Base-by-base conservation (phyloP, 768 basidiomycete genomes). In the Trametes gibbosa region DNA sequence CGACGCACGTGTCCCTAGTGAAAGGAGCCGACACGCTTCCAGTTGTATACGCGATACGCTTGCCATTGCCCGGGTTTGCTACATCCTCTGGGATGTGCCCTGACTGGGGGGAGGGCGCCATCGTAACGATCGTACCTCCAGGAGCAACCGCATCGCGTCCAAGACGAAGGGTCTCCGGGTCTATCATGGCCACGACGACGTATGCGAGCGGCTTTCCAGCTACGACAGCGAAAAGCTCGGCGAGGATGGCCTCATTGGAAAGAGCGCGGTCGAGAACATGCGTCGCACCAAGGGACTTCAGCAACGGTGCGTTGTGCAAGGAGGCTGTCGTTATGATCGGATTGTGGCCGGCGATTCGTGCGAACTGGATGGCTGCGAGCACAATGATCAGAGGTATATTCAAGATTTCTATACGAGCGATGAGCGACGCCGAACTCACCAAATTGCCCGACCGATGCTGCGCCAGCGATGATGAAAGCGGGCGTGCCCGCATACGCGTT, bases 271-370 rank as follows among this genome's bases (percentile, higher is more conserved):
- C 67, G 19, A 69, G 24, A 23, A 69, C 65, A 53, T 68, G 67
- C 3, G 68, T 69, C 10, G 67, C 68, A 1, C 68, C 68, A 27
- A 68, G 56, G 17, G 62, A 61, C 42, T 62, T 60, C 42, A 69
- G 63, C 8, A 60, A 57, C 5, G 45, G 40, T 2, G 61, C 43
- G 45, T 65, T 65, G 45, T 62, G 63, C 14, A 53, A 56, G 0
- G 68, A 69, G 0, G 68, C 67, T n/a, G 68, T 68, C 8, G 65
- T 55, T 25, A 69, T 63, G 61, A 69, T 69, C 14, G 68, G 68
- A 7, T 51, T 52, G 57, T 64, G 64, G 3, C 67, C 67, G 1
- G 67, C 63, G 40, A 68, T 53, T 12, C 42, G 58, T 9, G 67
- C 65, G 0, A 67, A 42, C 53, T 69, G 68, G 24, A 69, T 68